Conservation (phyloP, 768 basidiomycete species). For the Polyporus arcularius region DNA sequence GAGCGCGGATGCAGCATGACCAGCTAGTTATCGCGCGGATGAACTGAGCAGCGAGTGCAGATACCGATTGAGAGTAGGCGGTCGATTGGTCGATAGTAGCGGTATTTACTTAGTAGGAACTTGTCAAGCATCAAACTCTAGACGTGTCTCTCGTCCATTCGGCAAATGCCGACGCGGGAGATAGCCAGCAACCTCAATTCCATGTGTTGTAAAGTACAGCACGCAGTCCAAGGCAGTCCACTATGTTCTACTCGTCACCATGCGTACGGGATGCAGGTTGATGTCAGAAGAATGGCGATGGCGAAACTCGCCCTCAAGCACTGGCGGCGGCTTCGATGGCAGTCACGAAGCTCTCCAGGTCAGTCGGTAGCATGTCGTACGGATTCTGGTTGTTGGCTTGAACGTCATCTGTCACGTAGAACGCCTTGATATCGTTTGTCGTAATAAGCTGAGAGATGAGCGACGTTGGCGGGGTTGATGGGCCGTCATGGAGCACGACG, state of each 20-base stretch:
- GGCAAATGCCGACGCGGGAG: too few relatives aligned
- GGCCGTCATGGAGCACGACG: slow-evolving; percentile 35
- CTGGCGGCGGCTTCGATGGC: slow-evolving; percentile 2
- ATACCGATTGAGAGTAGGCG: background rate
- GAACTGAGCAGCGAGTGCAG: background rate
- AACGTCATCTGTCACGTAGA: slow-evolving; percentile 35
- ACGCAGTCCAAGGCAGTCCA: too few relatives aligned
- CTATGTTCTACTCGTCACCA: too few relatives aligned
- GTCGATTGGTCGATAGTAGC: background rate
- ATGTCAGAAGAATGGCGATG: too few relatives aligned
- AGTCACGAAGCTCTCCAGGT: slow-evolving; percentile 23
- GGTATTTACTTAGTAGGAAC: too few relatives aligned
- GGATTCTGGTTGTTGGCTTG: slow-evolving; percentile 21
- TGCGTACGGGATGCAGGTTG: too few relatives aligned
- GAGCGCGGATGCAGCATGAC: slow-evolving; percentile 6
- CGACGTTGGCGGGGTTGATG: slow-evolving; percentile 25
- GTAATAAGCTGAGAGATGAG: slow-evolving; percentile 27
- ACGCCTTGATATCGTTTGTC: slow-evolving; percentile 27
- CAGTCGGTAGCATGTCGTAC: slow-evolving; percentile 25
- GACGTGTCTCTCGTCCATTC: too few relatives aligned
- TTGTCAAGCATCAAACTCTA: too few relatives aligned
- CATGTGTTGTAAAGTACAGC: too few relatives aligned
- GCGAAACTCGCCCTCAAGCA: background rate
- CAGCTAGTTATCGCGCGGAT: background rate
- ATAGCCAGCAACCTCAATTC: too few relatives aligned